Conservation (phyloP, 305 asterid genomes). For the Coffea humblotiana region DNA sequence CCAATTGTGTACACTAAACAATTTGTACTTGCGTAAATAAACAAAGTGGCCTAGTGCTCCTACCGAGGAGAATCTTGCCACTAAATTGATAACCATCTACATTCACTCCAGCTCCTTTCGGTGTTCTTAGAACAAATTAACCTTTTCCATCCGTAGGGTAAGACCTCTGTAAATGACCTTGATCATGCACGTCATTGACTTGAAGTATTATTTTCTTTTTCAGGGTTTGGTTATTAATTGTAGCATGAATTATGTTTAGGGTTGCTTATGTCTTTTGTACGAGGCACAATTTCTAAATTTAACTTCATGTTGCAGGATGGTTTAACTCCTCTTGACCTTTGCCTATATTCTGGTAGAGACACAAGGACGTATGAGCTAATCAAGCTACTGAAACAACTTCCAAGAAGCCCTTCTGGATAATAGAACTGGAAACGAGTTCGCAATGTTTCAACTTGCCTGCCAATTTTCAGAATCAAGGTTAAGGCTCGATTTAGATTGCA, state of each 20-base stretch:
- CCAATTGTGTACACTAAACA: background rate
- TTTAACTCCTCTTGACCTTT: constrained; percentile 69
- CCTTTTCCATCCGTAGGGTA: no score
- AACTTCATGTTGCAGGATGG: constrained; percentile 61
- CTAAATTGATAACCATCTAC: background rate
- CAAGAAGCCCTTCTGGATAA: constrained; percentile 18
- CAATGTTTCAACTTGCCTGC: background rate
- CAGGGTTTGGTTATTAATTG: background rate
- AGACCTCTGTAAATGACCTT: background rate
- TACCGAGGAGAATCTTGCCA: background rate
- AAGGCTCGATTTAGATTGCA: background rate
- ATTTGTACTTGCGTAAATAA: background rate
- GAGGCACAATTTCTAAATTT: background rate
- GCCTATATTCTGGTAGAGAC: constrained; percentile 75
- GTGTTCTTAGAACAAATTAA: background rate
- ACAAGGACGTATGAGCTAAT: constrained; percentile 74
- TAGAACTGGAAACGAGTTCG: background rate
- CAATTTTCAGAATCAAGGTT: background rate
- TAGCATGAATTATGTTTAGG: background rate
- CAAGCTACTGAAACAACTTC: constrained; percentile 57
- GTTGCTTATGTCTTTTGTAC: background rate
- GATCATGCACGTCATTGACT: background rate
- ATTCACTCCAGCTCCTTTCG: background rate
- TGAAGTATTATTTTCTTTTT: background rate
- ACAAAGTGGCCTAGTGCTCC: background rate